Evolutionary conservation across 169 alveolate species (phyloP), one percentile per base, ranked within the genome.

Genomic region (Babesia sp.): DNA sequence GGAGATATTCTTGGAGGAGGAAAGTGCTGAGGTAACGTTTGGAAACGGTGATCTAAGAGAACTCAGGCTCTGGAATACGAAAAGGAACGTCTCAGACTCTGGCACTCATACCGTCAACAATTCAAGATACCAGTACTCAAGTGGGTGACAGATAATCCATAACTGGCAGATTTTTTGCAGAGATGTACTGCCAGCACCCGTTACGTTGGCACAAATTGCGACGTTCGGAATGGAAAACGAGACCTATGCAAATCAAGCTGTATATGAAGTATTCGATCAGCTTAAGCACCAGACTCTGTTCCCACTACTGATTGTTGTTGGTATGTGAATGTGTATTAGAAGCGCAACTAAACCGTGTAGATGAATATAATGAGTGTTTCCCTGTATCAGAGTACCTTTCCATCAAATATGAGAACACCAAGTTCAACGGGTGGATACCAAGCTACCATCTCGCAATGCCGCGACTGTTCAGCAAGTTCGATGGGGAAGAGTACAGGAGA

Each of bases 371-470:
- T 42, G 88, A 80, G 44, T 80, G 88, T 54, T 82, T 89, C 54
- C 82, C 91, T 29, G 91, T 81, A 6, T 89, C 93, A 24, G 93
- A 89, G 73, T 89, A 89, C 48, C 58, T 89, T 11, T 89, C 93
- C 20, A 84, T 89, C 48, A 84, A 89, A 72, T 89, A 84, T 57
- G 91, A 89, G 70, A 73, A 73, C 66, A 89, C 93, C 16, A 84
- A 85, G 79, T 89, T 77, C 71, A 77, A 83, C 71, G 93, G 93
- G 18, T 89, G 90, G 79, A 89, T 89, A 24, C 93, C 93, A 11
- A 82, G 91, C 37, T 89, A 89, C 76, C 87, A 89, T 60, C 83
- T 89, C 29, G 74, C 91, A 31, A 89, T 89, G 79, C 93, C 93
- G 20, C 67, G 86, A 46, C 77, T 89, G 37, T 82, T 89, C 66